These are phyloP conservation scores for Scutellaria baicalensis DNA, from an alignment of 257 asterid species.

Conservation along the genomic window DNA sequence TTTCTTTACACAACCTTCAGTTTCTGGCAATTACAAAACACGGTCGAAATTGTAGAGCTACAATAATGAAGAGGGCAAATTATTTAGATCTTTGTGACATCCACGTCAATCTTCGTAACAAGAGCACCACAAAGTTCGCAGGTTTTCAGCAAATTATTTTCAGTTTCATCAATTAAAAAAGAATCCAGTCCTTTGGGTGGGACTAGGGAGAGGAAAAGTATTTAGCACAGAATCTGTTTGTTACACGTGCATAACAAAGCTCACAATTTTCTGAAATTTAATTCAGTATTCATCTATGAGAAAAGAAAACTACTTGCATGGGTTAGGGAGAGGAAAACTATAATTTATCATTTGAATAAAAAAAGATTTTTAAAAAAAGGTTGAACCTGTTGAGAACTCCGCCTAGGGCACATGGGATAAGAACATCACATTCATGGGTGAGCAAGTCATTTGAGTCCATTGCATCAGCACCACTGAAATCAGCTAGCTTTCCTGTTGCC, in stretches of 20 bases:
- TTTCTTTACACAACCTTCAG: not conserved
- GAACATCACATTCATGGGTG: constrained; percentile 75
- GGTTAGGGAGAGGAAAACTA: not conserved
- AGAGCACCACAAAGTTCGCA: not conserved
- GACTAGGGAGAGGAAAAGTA: not conserved
- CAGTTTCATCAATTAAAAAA: not conserved
- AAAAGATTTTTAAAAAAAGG: not conserved
- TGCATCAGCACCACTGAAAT: constrained; percentile 60
- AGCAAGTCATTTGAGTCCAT: constrained; percentile 69
- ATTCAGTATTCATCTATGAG: not conserved
- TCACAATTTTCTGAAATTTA: not conserved
- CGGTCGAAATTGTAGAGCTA: not conserved
- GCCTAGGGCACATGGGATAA: constrained; percentile 90
- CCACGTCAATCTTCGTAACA: not conserved
- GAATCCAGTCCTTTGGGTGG: not conserved
- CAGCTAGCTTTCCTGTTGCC: constrained; percentile 40
- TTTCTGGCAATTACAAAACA: not conserved
- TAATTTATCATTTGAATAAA: not conserved
- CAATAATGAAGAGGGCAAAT: not conserved
- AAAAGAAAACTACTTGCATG: not conserved
- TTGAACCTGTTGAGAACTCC: constrained; percentile 80
- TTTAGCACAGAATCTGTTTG: too few relatives aligned
- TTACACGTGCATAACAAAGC: too few relatives aligned
- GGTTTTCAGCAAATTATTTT: not conserved
- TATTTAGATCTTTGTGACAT: not conserved